Evolutionary conservation across 305 asterid species (phyloP).

Genomic region (Fraxinus xanthoxyloides): DNA sequence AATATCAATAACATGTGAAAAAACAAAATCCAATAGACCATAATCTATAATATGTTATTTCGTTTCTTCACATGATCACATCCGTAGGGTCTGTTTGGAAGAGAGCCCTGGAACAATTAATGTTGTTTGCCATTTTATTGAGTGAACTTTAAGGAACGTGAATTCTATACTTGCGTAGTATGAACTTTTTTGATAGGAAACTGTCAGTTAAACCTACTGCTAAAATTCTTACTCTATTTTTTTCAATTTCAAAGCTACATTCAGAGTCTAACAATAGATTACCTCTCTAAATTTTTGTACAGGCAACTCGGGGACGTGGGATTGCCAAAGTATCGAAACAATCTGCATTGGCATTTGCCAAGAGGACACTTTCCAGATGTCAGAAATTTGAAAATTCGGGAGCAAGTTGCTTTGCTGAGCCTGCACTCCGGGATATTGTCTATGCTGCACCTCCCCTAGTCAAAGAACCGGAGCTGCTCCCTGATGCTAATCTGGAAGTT

Average conservation of each 20-base stretch:
- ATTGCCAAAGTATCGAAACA: conserved; percentile 72
- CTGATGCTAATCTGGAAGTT: conserved; percentile 35
- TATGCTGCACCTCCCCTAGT: conserved; percentile 72
- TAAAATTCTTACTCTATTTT: neutral
- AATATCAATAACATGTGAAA: neutral
- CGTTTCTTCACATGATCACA: neutral
- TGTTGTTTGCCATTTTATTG: neutral
- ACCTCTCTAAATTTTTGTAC: conserved; percentile 33
- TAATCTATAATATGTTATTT: neutral
- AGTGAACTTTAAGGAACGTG: neutral
- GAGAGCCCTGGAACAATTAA: neutral
- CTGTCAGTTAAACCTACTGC: conserved; percentile 5
- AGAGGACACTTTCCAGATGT: conserved; percentile 79
- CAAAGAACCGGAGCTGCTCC: conserved; percentile 49
- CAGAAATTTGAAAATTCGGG: conserved; percentile 70
- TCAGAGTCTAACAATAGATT: conserved; percentile 18
- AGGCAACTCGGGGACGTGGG: conserved; percentile 92
- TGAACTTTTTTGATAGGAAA: neutral
- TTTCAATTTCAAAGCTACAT: conserved; percentile 8
- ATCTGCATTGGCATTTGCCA: conserved; percentile 73
- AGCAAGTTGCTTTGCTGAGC: conserved; percentile 73
- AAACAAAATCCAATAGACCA: neutral
- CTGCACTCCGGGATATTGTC: conserved; percentile 67
- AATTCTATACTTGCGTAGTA: neutral
- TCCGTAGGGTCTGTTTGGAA: neutral